Conservation (phyloP, 2,329 filamentous ascomycete genomes). For the Exophiala phaeomuriformis region DNA sequence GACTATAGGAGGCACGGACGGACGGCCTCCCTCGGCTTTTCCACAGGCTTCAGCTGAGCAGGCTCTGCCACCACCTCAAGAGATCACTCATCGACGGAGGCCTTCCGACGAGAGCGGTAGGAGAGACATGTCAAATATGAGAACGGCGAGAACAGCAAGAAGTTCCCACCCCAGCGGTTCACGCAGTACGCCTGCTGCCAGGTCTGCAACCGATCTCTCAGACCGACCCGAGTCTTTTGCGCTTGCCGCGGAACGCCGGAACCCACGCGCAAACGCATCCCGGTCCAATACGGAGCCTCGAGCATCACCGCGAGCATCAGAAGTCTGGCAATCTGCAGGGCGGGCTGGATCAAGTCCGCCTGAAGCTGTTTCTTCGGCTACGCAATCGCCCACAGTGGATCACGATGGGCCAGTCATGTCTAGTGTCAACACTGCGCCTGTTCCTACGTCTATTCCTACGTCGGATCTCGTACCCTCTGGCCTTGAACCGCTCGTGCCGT, state of each 20-base stretch:
- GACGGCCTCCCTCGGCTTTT: constrained; percentile 14
- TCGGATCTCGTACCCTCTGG: constrained; percentile 23
- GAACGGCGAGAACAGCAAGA: constrained; percentile 37
- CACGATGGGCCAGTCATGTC: constrained; percentile 10
- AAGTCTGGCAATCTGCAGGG: constrained; percentile 20
- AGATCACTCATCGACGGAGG: constrained; percentile 19
- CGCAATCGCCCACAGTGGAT: constrained; percentile 8
- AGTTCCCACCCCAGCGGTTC: constrained; percentile 9
- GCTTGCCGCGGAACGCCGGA: constrained; percentile 11
- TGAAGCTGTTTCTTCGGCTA: constrained; percentile 7
- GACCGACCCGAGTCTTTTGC: constrained; percentile 28
- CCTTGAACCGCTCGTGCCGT: constrained; percentile 8
- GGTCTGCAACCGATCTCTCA: constrained; percentile 60
- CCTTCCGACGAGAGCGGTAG: constrained; percentile 29
- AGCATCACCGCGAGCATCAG: constrained; percentile 14
- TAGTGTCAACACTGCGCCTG: constrained; percentile 18
- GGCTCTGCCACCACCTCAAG: constrained; percentile 11
- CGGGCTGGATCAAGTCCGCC: constrained; percentile 11
- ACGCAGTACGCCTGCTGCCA: constrained; percentile 38
- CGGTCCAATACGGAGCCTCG: constrained; percentile 23
- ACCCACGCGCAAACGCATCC: constrained; percentile 15
- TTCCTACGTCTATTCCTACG: constrained; percentile 27
- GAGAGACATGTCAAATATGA: constrained; percentile 26
- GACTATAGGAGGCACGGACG: constrained; percentile 4
- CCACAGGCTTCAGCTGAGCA: constrained; percentile 12